Conservation (phyloP, 257 asterid species). For the Solanum chmielewskii region DNA sequence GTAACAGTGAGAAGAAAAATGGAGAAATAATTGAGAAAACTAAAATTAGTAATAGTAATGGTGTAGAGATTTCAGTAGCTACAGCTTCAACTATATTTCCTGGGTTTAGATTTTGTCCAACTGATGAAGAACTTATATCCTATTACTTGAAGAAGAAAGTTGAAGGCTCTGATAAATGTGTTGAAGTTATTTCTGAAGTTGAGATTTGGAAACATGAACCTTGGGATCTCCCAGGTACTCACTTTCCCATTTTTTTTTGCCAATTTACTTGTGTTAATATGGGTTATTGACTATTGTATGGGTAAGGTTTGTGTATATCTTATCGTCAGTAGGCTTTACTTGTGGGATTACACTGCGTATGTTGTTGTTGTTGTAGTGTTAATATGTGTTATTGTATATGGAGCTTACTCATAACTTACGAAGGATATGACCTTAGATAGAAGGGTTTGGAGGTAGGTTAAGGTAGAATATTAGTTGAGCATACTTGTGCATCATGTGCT, state of each 20-base stretch:
- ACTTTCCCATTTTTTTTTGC: neutral
- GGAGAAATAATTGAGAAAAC: neutral
- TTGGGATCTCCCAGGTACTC: conserved; percentile 87
- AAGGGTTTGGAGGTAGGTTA: neutral
- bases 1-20: neutral
- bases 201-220: conserved; percentile 81
- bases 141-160: conserved; percentile 63
- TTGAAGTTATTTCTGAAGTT: conserved; percentile 62
- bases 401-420: neutral
- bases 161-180: conserved; percentile 32
- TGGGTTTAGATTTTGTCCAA: conserved; percentile 79
- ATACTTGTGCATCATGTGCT: neutral
- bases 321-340: neutral
- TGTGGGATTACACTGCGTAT: neutral
- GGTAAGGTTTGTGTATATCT: neutral
- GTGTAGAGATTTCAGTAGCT: conserved; percentile 45
- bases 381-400: neutral
- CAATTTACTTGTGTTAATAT: neutral
- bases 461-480: neutral
- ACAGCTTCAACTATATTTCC: conserved; percentile 69
- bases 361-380: neutral
- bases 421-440: neutral
- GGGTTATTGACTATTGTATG: neutral
- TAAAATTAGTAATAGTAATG: neutral
- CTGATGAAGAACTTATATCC: conserved; percentile 69